Conservation (phyloP, 192 early-diverging fungal genomes). For the Dimargaris xerosporica region DNA sequence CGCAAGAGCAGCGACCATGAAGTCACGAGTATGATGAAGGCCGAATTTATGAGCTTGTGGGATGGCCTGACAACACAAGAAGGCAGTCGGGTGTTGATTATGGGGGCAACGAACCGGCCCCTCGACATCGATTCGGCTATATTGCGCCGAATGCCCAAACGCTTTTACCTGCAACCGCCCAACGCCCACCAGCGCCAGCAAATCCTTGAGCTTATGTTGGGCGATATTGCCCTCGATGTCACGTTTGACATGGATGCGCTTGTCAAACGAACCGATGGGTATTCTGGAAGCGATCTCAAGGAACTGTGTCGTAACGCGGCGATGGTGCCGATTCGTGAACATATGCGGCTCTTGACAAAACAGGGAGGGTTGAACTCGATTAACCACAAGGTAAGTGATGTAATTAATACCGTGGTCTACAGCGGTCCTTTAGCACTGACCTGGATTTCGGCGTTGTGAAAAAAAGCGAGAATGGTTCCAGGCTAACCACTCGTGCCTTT, state of each 20-base stretch:
- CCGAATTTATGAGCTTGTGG: constrained; percentile 99
- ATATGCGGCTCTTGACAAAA: constrained; percentile 36
- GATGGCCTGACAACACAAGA: constrained; percentile 79
- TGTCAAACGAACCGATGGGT: constrained; percentile 57
- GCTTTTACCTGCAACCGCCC: constrained; percentile 76
- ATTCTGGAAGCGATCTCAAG: constrained; percentile 91
- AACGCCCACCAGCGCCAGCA: constrained; percentile 64
- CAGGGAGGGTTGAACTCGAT: not conserved
- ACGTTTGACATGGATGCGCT: constrained; percentile 53
- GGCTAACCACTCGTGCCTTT: too few relatives aligned
- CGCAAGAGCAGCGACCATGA: constrained; percentile 84
- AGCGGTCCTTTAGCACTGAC: too few relatives aligned
- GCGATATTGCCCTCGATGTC: constrained; percentile 43
- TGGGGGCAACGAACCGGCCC: constrained; percentile 94
- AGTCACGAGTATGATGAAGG: constrained; percentile 97
- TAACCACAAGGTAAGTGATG: not conserved
- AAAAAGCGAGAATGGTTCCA: too few relatives aligned
- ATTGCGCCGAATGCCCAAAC: constrained; percentile 93
- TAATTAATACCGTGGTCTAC: too few relatives aligned
- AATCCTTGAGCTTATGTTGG: constrained; percentile 70
- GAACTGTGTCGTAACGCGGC: constrained; percentile 93
- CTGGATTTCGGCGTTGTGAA: too few relatives aligned
- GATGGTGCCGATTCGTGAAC: constrained; percentile 87
- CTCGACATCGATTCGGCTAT: constrained; percentile 97
- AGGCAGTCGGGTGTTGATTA: constrained; percentile 48